Evolutionary conservation across 176 grass and related monocot genomes (phyloP).

Genomic region (Oryza rufipogon): DNA sequence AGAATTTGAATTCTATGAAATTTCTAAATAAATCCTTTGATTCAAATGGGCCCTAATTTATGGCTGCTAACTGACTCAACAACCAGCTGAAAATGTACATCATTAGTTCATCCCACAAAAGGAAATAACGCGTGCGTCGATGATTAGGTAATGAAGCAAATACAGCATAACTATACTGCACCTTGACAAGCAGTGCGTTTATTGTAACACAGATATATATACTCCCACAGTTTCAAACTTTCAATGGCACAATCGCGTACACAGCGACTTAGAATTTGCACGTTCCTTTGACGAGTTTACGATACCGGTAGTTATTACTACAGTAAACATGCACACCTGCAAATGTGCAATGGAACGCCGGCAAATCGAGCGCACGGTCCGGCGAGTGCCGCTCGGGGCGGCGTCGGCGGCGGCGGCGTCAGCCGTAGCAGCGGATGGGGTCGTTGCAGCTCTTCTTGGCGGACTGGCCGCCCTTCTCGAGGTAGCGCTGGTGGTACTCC

Average conservation of each 20-base stretch:
- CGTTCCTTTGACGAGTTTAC: too few species aligned
- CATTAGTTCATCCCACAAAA: too few species aligned
- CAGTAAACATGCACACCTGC: too few species aligned
- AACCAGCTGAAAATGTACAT: too few species aligned
- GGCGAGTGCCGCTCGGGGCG: too few species aligned
- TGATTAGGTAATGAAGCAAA: not conserved
- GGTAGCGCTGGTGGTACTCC: constrained; percentile 88
- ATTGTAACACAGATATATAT: not conserved
- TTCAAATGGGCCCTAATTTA: too few species aligned
- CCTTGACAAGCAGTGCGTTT: not conserved
- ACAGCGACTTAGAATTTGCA: too few species aligned
- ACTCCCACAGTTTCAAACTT: not conserved
- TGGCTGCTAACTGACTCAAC: too few species aligned
- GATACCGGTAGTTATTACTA: not conserved
- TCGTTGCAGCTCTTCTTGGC: constrained; percentile 76
- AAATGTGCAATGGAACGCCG: not conserved
- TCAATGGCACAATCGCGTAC: not conserved
- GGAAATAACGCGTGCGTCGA: too few species aligned
- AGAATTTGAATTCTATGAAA: too few species aligned
- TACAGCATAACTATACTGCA: not conserved
- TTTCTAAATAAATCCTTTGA: too few species aligned
- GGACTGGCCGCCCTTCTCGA: constrained; percentile 91
- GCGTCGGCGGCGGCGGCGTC: constrained; percentile 5
- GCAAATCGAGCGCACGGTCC: not conserved
- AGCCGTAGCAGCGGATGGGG: constrained; percentile 92